Evolutionary conservation across 2,329 filamentous ascomycete genomes (phyloP), one percentile per base, ranked within the genome.

Genomic region (Pyrenochaeta sp.): DNA sequence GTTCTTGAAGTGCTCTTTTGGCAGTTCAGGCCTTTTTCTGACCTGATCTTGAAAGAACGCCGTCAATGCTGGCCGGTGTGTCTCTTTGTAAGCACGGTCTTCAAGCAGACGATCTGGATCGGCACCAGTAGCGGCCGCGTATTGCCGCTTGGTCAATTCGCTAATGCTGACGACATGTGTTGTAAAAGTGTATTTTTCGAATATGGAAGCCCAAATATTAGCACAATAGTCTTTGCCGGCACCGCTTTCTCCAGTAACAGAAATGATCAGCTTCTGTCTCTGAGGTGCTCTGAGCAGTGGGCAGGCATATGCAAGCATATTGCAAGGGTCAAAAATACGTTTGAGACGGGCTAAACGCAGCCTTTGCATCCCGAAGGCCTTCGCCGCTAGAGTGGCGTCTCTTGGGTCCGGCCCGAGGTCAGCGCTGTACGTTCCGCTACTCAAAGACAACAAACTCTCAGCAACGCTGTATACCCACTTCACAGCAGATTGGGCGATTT

Each of bases 211-310:
- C 84, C 84, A 88, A 41, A 83, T 40, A 1, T 69, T 57, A 12
- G 85, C 85, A 63, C 82, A 87, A 64, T 83, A 82, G 74, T 88
- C 85, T 61, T 89, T 89, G 7, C 87, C 86, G 9, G 76, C 82
- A 46, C 83, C 68, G 67, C 73, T 81, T 51, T 82, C 71, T 1
- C 85, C 84, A 0, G 78, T 87, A 44, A 88, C 80, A 33, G 89
- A 79, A 62, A 62, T 65, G 54, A 62, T 60, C 2, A 64, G 54
- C 33, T 58, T 62, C 4, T 50, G 58, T 14, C 17, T 36, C 54
- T 66, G 1, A 74, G 68, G 3, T 49, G 21, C 57, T 74, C 73
- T 1, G 75, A 77, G 6, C n/a, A 88, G 75, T 7, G 85, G 85
- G 60, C 82, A 89, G 33, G 84, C 73, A 44, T 85, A 84, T 39